Percentiles rank a stretch among this genome's conserved stretches.
Conservation (phyloP, 2,329 filamentous ascomycete species). For the Seiridium unicorne region DNA sequence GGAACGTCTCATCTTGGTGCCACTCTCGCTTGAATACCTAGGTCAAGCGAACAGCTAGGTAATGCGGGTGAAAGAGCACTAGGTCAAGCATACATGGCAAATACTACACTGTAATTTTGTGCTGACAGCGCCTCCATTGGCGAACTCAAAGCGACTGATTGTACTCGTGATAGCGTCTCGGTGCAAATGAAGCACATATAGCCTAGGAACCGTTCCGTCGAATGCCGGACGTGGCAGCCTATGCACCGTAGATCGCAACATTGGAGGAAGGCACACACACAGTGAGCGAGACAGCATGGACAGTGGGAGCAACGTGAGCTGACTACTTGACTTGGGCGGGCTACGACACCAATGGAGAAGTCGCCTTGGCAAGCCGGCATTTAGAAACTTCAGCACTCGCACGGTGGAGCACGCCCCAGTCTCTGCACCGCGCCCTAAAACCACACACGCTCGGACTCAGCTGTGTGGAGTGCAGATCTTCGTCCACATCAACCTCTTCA, state of each 20-base stretch:
- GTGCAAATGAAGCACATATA: too few species aligned
- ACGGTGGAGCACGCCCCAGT: constrained; percentile 5
- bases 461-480: constrained; percentile 14
- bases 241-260: not conserved
- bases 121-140: too few species aligned
- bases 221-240: not conserved
- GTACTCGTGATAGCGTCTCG: too few species aligned
- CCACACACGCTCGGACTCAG: constrained; percentile 18
- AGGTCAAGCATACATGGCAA: too few species aligned
- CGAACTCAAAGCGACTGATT: too few species aligned
- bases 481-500: constrained; percentile 6
- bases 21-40: not conserved
- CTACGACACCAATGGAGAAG: not conserved
- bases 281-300: not conserved
- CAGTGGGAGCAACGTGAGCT: not conserved
- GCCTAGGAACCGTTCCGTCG: too few species aligned
- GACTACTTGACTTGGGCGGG: not conserved
- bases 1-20: not conserved
- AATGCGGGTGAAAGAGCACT: not conserved
- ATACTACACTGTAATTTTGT: not conserved
- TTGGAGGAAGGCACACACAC: not conserved
- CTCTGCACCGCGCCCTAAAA: constrained; percentile 7
- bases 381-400: constrained; percentile 2
- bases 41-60: not conserved
- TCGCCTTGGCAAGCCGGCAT: not conserved